Evolutionary conservation across 1,139 yeast genomes (phyloP).

Genomic region (Candida glucosophila): DNA sequence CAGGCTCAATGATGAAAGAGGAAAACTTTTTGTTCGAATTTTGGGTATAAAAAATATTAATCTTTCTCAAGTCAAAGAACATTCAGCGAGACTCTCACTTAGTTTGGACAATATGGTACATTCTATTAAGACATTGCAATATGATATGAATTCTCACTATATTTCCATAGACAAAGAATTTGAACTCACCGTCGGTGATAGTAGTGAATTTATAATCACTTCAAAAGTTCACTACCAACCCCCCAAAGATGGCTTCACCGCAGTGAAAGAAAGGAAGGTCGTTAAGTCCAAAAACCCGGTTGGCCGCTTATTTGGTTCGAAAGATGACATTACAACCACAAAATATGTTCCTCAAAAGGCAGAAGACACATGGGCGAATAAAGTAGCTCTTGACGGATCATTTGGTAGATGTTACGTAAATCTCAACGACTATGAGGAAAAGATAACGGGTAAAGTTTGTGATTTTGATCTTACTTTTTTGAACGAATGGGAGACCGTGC

Average conservation of each 20-base stretch:
- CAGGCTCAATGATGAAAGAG: too few species aligned
- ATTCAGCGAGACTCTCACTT: slow-evolving; percentile 58
- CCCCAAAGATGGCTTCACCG: slow-evolving; percentile 45
- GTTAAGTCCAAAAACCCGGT: slow-evolving; percentile 39
- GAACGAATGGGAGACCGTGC: slow-evolving; percentile 69
- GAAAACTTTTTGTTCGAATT: slow-evolving; percentile 64
- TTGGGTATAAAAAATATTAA: slow-evolving; percentile 49
- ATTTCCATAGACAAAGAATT: slow-evolving; percentile 69
- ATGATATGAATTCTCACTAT: slow-evolving; percentile 32
- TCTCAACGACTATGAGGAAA: slow-evolving; percentile 50
- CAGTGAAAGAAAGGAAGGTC: slow-evolving; percentile 46
- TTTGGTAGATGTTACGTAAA: slow-evolving; percentile 70
- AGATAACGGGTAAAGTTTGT: slow-evolving; percentile 44
- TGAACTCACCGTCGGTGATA: slow-evolving; percentile 64
- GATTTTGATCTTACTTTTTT: slow-evolving; percentile 53
- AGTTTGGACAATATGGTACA: slow-evolving; percentile 88
- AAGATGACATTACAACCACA: slow-evolving; percentile 44
- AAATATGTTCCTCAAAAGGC: slow-evolving; percentile 44
- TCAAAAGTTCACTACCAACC: slow-evolving; percentile 56
- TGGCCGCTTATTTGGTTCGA: slow-evolving; percentile 41
- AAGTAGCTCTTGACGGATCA: slow-evolving; percentile 79
- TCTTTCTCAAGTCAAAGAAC: slow-evolving; percentile 46
- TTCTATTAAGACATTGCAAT: slow-evolving; percentile 67
- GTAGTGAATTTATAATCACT: slow-evolving; percentile 64
- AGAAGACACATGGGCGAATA: slow-evolving; percentile 46